These are phyloP conservation scores for Fraxinus americana DNA, from an alignment of 257 asterid species.

Conservation along the genomic window DNA sequence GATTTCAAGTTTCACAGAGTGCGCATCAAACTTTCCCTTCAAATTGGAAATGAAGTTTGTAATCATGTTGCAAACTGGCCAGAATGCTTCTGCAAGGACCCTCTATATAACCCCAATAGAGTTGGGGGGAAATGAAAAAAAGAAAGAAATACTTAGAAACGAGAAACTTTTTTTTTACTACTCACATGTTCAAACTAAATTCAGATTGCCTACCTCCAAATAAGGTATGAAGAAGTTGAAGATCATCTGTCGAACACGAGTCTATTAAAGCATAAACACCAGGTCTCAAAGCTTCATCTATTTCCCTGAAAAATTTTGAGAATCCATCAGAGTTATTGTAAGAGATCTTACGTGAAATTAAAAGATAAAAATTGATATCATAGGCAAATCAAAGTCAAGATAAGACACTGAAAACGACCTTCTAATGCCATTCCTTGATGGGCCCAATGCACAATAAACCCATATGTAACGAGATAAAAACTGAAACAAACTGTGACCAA, in stretches of 20 bases:
- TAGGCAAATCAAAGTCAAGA: constrained; percentile 17
- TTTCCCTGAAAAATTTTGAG: constrained; percentile 56
- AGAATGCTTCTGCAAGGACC: constrained; percentile 93
- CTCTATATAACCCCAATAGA: constrained; percentile 47
- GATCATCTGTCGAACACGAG: constrained; percentile 74
- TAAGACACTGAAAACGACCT: constrained; percentile 46
- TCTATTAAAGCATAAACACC: constrained; percentile 82
- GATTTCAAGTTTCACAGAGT: constrained; percentile 1
- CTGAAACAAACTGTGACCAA: constrained; percentile 56
- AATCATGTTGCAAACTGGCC: constrained; percentile 68
- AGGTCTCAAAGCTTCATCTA: constrained; percentile 81
- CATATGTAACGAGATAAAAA: constrained; percentile 73
- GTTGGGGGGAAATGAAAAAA: background rate
- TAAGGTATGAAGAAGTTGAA: constrained; percentile 76
- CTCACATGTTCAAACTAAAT: constrained; percentile 9
- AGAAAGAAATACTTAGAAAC: background rate
- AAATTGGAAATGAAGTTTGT: constrained; percentile 74
- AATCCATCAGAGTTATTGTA: constrained; percentile 10
- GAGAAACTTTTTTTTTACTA: background rate
- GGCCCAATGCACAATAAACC: constrained; percentile 87
- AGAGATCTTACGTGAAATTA: constrained; percentile 15
- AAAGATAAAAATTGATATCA: constrained; percentile 15
- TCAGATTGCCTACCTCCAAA: constrained; percentile 70
- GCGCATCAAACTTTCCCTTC: constrained; percentile 78
- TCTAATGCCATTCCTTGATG: constrained; percentile 63